Evolutionary conservation across 345 rosid species (phyloP).

Genomic region (Gossypium turneri): DNA sequence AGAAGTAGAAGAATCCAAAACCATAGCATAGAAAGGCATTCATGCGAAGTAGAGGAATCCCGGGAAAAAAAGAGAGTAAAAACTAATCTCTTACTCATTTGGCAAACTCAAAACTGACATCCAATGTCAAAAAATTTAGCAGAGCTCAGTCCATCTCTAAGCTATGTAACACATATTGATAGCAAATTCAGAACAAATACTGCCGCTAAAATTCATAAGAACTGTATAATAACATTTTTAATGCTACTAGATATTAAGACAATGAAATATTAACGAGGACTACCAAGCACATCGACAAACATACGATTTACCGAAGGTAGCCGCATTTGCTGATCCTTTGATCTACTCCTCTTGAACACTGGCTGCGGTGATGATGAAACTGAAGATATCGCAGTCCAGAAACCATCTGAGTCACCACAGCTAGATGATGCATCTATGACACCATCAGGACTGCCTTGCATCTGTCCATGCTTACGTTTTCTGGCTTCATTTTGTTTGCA

Average conservation of each 20-base stretch:
- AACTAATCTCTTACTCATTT: background rate
- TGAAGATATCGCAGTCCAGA: slow-evolving; percentile 47
- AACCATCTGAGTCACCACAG: slow-evolving; percentile 60
- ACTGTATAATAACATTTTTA: slow-evolving; percentile 23
- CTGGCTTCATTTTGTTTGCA: slow-evolving; percentile 26
- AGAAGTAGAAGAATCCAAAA: background rate
- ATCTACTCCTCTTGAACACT: slow-evolving; percentile 55
- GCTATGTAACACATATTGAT: slow-evolving; percentile 18
- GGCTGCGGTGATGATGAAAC: slow-evolving; percentile 44
- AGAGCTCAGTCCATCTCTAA: slow-evolving; percentile 13
- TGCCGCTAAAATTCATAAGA: slow-evolving; percentile 12
- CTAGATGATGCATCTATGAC: slow-evolving; percentile 55
- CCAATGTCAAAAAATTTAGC: background rate
- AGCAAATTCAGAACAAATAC: slow-evolving; percentile 23
- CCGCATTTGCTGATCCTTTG: slow-evolving; percentile 60
- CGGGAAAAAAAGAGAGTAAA: background rate
- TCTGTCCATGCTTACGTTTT: slow-evolving; percentile 43
- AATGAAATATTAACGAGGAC: slow-evolving; percentile 48
- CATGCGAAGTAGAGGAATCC: background rate
- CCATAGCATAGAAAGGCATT: background rate
- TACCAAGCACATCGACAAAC: slow-evolving; percentile 62
- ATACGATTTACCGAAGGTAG: slow-evolving; percentile 52
- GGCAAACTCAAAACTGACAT: background rate
- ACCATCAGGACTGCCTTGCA: slow-evolving; percentile 49
- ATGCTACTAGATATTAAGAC: slow-evolving; percentile 20